Base-by-base conservation (phyloP, 1,284 basidiomycete species). In the Apiotrichum porosum region DNA sequence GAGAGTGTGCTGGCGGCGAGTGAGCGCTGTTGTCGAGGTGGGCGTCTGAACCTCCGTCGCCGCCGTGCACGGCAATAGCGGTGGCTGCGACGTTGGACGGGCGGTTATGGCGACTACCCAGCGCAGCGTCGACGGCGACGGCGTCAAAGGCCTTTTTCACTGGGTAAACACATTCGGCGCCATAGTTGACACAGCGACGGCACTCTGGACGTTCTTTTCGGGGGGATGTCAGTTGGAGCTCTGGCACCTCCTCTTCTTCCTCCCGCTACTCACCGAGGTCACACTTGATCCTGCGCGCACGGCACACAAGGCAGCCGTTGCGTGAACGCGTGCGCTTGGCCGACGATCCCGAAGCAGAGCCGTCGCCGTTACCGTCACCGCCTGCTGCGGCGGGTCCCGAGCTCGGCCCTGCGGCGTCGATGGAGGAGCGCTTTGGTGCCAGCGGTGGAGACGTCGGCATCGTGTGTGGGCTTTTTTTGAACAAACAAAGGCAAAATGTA, bases 291-390 rank as follows among this genome's bases (percentile, higher is more conserved):
- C 66, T 42, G 15, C 66, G 51, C n/a, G 58, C 53, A n/a, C 66
- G 54, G 41, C 66, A 68, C 6, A 68, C 60, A 23, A 66, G 42
- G 46, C 66, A 68, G 1, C 66, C 66, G 42, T 57, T 60, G n/a
- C 55, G 39, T 1, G 62, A 60, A 14, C 62, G 48, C 1, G 58
- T 57, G 18, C 52, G 48, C 33, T 54, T 58, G 23, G 36, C 23
- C 1, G 34, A 5, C 35, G 39, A 5, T 37, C 28, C 19, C 37
- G 44, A 5, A 32, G 6, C 32, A 23, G 37, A 12, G 17, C 6
- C n/a, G 39, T 21, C 15, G 28, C 4, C 19, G 34, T 19, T 17
- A 9, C 9, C n/a, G 33, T n/a, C 18, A 24, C 22, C 12, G n/a
- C 12, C n/a, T 18, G 24, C 21, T 8, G 37, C 21, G 3, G 22